A percentile compares a stretch with the other conserved stretches of the same genome.
phyloP scores from a whole-genome alignment of 352 stramenopile genomes.

The Phytophthora fragariae region DNA sequence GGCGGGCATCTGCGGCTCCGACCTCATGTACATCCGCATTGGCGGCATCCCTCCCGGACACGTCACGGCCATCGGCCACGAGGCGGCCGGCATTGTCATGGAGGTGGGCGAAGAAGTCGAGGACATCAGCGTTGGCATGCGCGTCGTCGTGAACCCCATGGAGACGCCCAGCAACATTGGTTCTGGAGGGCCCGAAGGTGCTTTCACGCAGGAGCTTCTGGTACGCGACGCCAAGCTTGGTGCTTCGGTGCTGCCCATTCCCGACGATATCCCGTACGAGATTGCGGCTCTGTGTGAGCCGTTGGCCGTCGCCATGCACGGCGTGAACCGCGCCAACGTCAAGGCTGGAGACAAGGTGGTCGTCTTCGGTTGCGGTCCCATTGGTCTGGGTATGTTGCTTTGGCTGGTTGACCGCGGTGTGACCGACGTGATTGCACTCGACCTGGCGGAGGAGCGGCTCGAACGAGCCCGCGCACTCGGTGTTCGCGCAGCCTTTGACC shows the following conservation, averaged over 20 bases:
- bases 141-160: conserved; percentile 38
- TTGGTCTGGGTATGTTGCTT: conserved; percentile 35
- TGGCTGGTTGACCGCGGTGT: conserved; percentile 35
- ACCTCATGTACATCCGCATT: conserved; percentile 38
- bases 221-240: conserved; percentile 35
- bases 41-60: conserved; percentile 33
- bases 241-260: conserved; percentile 33
- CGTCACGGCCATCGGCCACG: conserved; percentile 34
- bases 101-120: conserved; percentile 34
- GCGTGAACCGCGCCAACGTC: conserved; percentile 35
- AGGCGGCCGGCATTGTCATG: conserved; percentile 32
- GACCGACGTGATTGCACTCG: conserved; percentile 32
- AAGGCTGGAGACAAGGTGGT: conserved; percentile 37
- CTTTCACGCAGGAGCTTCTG: conserved; percentile 36
- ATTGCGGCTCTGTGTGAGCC: conserved; percentile 33
- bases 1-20: conserved; percentile 37
- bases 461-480: conserved; percentile 28
- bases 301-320: conserved; percentile 34
- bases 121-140: conserved; percentile 32
- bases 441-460: conserved; percentile 34
- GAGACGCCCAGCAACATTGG: conserved; percentile 38
- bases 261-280: conserved; percentile 31
- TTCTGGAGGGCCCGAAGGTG: conserved; percentile 27
- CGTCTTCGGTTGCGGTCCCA: conserved; percentile 34
- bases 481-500: conserved; percentile 30